Base-by-base conservation (phyloP, 2,329 filamentous ascomycete genomes). In the Aureobasidium melanogenum region DNA sequence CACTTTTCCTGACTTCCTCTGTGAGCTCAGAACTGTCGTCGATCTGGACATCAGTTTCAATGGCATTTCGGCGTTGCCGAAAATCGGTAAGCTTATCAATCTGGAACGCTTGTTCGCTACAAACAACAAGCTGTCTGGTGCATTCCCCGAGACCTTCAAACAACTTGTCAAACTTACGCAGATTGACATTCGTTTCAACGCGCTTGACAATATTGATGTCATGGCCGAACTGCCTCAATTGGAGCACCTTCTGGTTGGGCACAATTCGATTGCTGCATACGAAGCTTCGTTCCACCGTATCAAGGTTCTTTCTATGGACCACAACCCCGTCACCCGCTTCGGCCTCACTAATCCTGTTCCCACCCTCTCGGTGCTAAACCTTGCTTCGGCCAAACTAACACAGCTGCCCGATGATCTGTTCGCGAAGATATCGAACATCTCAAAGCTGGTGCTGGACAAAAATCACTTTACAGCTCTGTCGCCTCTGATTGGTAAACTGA, bases 1-100 rank as follows among this genome's bases (percentile, higher is more conserved):
- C 61, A 84, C 84, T 43, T 96, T 99, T 65, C 94, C 94, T 0
- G 80, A 87, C 24, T 95, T 96, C 68, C 79, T 99, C 24, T 93
- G 91, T 73, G 82, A 90, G 26, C 77, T 99, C 22, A 85, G 85
- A 66, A 91, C 88, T 46, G 77, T 99, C 48, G 89, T 96, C 14
- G 93, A 99, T 71, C 83, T 99, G 43, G 94, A 99, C 69, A 85
- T 99, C 70, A 97, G 93, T 72, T 99, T 99, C 82, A 99, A 99
- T 71, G 84, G 87, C 43, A 96, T 99, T 64, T 83, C 84, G 12
- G 83, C 79, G 59, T 77, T 99, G 8, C 91, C 92, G 0, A 85
- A 87, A 64, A 89, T 99, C 66, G 90, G 91, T 7, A 84, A 85
- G 60, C 76, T 99, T 62, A 84, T 81, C 62, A 89, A 86, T 60